Conservation (phyloP, 1,139 yeast species). For the Sugiyamaella xylanicola region DNA sequence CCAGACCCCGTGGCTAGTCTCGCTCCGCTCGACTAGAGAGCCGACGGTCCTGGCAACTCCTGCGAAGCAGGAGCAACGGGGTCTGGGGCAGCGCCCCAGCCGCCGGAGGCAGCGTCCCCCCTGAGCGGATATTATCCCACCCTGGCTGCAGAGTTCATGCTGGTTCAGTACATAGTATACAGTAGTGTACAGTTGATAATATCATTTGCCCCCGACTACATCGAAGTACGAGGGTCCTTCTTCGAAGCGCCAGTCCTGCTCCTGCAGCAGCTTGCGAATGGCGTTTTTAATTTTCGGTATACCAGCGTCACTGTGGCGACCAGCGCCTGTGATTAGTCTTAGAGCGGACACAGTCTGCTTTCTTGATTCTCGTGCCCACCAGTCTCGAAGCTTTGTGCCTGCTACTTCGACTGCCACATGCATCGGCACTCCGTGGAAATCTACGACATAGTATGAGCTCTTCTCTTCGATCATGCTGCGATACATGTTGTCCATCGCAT, state of each 20-base stretch:
- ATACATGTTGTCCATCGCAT: constrained; percentile 25
- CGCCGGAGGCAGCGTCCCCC: too few species aligned
- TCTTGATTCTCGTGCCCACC: constrained; percentile 27
- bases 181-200: neutral
- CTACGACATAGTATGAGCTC: constrained; percentile 29
- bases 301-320: constrained; percentile 38
- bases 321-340: constrained; percentile 40
- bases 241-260: constrained; percentile 27
- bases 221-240: constrained; percentile 32
- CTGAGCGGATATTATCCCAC: too few species aligned
- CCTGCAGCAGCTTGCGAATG: constrained; percentile 31
- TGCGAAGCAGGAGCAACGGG: neutral
- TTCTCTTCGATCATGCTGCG: constrained; percentile 25
- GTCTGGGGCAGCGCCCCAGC: neutral
- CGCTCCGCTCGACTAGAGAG: too few species aligned
- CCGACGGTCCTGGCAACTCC: too few species aligned
- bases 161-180: too few species aligned
- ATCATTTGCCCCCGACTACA: constrained; percentile 23
- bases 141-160: too few species aligned
- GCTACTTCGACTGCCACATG: constrained; percentile 33
- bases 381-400: constrained; percentile 28
- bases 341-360: constrained; percentile 23
- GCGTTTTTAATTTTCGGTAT: constrained; percentile 40
- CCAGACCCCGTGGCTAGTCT: neutral
- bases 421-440: constrained; percentile 38